These are phyloP conservation scores for Porcisia deanei DNA, from an alignment of 208 protist species.

Conservation along the genomic window DNA sequence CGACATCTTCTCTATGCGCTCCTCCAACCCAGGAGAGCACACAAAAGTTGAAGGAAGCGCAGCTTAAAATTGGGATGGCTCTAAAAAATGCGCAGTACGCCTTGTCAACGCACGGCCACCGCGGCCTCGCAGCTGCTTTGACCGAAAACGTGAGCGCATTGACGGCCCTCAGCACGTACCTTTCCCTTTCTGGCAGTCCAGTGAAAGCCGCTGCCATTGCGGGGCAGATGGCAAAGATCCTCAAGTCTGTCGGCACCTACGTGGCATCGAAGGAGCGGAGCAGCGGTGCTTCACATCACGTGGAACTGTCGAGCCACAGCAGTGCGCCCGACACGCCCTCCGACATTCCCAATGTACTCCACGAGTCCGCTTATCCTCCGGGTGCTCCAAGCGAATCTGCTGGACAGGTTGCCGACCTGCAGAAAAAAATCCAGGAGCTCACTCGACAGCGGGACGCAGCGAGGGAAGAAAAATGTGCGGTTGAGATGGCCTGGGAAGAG, in stretches of 20 bases:
- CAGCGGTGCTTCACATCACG: constrained; percentile 2
- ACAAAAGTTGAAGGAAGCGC: constrained; percentile 43
- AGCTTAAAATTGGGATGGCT: constrained; percentile 56
- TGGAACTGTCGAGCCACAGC: constrained; percentile 22
- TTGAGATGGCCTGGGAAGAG: constrained; percentile 18
- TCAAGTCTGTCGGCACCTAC: constrained; percentile 39
- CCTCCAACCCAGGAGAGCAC: constrained; percentile 23
- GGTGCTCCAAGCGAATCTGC: constrained; percentile 13
- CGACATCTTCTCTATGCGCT: not conserved
- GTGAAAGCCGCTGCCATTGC: constrained; percentile 70
- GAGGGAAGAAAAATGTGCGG: constrained; percentile 9
- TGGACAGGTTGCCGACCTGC: constrained; percentile 19
- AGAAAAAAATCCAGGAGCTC: constrained; percentile 16
- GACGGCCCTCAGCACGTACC: constrained; percentile 56
- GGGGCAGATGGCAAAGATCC: constrained; percentile 67
- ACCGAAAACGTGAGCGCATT: constrained; percentile 48
- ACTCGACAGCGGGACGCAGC: constrained; percentile 24
- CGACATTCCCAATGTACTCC: constrained; percentile 9
- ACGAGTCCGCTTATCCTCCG: constrained; percentile 11
- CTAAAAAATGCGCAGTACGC: constrained; percentile 69
- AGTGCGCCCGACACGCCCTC: constrained; percentile 24
- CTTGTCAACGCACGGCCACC: constrained; percentile 41
- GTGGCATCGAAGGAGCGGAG: constrained; percentile 26
- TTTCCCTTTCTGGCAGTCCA: constrained; percentile 50
- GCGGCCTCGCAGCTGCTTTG: constrained; percentile 42